phyloP scores from a whole-genome alignment of 805 yeast species.

The Metschnikowia reukaufii region DNA sequence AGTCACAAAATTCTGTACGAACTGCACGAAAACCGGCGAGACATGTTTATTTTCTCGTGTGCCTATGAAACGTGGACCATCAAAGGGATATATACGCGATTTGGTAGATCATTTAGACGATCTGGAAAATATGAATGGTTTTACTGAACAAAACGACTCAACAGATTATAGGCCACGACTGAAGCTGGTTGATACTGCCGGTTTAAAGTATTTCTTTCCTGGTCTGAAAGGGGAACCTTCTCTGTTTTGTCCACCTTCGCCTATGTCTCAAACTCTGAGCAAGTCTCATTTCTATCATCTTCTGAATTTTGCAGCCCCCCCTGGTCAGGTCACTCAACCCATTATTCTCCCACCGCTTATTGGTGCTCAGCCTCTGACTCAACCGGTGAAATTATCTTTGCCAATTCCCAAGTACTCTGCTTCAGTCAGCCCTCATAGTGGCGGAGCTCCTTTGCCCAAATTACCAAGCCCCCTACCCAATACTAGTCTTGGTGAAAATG shows the following conservation, averaged over 20 bases:
- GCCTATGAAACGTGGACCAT: conserved; percentile 78
- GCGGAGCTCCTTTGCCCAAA: conserved; percentile 2
- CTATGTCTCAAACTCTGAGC: conserved; percentile 10
- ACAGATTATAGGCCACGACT: conserved; percentile 14
- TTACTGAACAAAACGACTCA: not conserved
- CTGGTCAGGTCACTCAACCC: conserved; percentile 15
- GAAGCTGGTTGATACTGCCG: conserved; percentile 18
- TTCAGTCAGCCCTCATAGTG: conserved; percentile 9
- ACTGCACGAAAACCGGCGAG: conserved; percentile 61
- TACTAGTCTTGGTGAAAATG: not conserved
- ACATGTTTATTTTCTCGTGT: conserved; percentile 66
- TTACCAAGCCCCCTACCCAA: not conserved
- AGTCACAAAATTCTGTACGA: conserved; percentile 57
- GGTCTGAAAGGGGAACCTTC: conserved; percentile 1
- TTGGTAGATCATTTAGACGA: conserved; percentile 37
- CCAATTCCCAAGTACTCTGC: conserved; percentile 10
- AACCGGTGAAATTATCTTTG: conserved; percentile 14
- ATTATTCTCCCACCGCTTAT: conserved; percentile 21
- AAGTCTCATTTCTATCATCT: conserved; percentile 16
- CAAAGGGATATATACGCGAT: conserved; percentile 63
- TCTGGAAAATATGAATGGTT: conserved; percentile 2
- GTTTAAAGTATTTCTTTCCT: not conserved
- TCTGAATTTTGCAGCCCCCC: conserved; percentile 13
- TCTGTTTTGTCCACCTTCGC: conserved; percentile 11
- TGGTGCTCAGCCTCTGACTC: conserved; percentile 16